These are phyloP conservation scores for Cladophialophora exuberans DNA, from an alignment of 2,329 filamentous ascomycete genomes.

Conservation along the genomic window DNA sequence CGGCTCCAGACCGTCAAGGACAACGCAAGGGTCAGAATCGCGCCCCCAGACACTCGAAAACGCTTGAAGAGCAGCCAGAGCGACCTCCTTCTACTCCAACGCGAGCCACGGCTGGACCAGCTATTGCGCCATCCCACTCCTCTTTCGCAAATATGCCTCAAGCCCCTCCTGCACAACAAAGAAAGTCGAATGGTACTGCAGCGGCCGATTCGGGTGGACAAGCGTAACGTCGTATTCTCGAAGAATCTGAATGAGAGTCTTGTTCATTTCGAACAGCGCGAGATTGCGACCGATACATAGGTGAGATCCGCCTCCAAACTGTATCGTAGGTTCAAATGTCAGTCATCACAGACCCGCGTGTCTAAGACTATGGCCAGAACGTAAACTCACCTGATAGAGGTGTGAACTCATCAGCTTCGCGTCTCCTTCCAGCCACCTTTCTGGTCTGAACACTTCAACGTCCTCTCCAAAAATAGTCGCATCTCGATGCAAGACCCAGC, in stretches of 20 bases:
- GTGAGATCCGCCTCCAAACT: constrained; percentile 59
- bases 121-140: constrained; percentile 13
- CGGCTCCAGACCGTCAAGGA: no score
- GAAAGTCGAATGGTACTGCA: constrained; percentile 60
- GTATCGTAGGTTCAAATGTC: neutral
- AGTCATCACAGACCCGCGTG: neutral
- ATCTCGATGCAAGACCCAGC: constrained; percentile 50
- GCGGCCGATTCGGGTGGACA: constrained; percentile 51
- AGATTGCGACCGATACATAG: constrained; percentile 61
- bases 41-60: no score
- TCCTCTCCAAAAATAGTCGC: constrained; percentile 45
- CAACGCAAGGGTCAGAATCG: no score
- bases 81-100: no score
- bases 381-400: constrained; percentile 54
- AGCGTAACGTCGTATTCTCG: constrained; percentile 59
- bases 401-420: constrained; percentile 56
- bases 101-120: no score
- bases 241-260: constrained; percentile 59
- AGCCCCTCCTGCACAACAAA: constrained; percentile 64
- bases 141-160: constrained; percentile 48
- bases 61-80: no score
- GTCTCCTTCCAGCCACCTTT: constrained; percentile 48
- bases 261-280: constrained; percentile 62
- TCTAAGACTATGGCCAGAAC: neutral
- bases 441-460: constrained; percentile 46